Base-by-base conservation (phyloP, 2,329 filamentous ascomycete species). In the Alternaria infectoria region DNA sequence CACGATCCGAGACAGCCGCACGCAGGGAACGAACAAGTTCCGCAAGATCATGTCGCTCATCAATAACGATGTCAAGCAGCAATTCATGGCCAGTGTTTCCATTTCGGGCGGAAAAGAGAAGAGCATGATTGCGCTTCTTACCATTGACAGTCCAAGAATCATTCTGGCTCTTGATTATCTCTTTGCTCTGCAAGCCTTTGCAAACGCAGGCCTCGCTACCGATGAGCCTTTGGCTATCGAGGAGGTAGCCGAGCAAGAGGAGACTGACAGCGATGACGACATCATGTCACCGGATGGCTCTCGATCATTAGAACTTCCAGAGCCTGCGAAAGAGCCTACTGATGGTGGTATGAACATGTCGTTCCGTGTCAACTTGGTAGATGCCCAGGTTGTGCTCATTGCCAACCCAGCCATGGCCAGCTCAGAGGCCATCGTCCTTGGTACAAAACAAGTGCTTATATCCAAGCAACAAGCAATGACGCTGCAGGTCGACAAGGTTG, bases 131-230 rank as follows among this genome's bases (percentile, higher is more conserved):
- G 93, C 93, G 2, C 91, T 99, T 80, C 88, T 97, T 61, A 97
- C 94, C 0, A 89, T 99, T 65, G 96, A 99, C 75, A 99, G 96
- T 71, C 96, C 96, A 2, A 88, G 93, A 4, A 88, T 99, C 59
- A 98, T 99, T 62, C 92, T 99, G 77, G 95, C 96, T 0, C 83
- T 99, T 28, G 96, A 99, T 78, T 98, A 99, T 77, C 83, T 99
- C 3, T 97, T 97, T 72, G 92, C 93, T 1, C 85, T 99, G 43
- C 92, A 97, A 69, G 87, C 88, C 46, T 99, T 97, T 72, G 84
- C 92, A n/a, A 88, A 90, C 45, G 87, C 89, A 30, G 92, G 92
- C 9, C 83, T 90, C 57, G 82, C 86, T 15, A 79, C 82, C 13
- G 83, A 86, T 57, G 82, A 86, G 50, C 80, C 84, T 12, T 76